Base-by-base conservation (phyloP, 805 yeast species). In the Ogataea dorogensis region DNA sequence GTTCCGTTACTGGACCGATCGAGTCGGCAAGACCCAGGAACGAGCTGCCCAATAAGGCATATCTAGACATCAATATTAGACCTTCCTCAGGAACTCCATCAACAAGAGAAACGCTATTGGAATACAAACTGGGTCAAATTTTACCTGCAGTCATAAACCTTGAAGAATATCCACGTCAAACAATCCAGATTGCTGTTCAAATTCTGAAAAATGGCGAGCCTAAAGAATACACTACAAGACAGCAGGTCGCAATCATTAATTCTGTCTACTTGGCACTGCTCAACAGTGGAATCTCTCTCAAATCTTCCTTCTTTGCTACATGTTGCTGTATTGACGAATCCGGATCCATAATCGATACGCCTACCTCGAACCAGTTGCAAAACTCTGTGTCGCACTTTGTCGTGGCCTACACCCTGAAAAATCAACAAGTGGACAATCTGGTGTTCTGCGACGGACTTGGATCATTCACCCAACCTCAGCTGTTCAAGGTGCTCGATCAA, bases 1-100 rank as follows among this genome's bases (percentile, higher is more conserved):
- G 81, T 27, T 79, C 96, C 0, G 89, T 91, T 1, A 74, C 89
- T 1, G 98, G 98, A 0, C 98, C 98, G 0, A 73, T 91, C 19
- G 97, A 91, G 52, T 48, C 50, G 2, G 80, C 86, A 8, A 82
- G 81, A 56, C 61, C 77, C 10, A 74, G 91, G 49, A 95, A 88
- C 54, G 98, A 91, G 56, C 59, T 80, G 21, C 96, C 97, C 8
- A 80, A 84, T 11, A 67, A 71, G 28, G 81, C 91, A 11, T 79
- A 86, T 12, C 58, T 93, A 12, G 96, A 88, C 58, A 72, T 93
- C 6, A 73, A 77, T 14, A 79, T 89, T 2, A 68, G 88, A 24
- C 96, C 98, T 1, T 77, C 82, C 15, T 64, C 68, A 10, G 98
- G 97, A 1, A 71, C 81, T 2, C 72, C 94, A 5, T 38, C 70